A percentile compares a stretch with the other conserved stretches of the same genome.
phyloP scores from a whole-genome alignment of 306 rosid species.

The Aeschynomene evenia region DNA sequence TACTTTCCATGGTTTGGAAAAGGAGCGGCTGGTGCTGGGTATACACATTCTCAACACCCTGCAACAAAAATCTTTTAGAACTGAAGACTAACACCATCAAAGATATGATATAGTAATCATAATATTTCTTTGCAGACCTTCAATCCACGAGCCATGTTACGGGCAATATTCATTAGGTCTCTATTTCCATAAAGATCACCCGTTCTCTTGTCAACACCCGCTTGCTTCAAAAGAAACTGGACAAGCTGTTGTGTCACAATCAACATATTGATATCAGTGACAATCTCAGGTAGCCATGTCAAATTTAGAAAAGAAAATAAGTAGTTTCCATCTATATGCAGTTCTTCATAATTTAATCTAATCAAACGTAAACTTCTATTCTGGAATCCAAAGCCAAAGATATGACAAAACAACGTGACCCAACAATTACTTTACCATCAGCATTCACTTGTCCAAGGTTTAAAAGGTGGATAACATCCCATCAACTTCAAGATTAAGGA shows the following conservation, averaged over 20 bases:
- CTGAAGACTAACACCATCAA: conserved; percentile 23
- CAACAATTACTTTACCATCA: conserved; percentile 4
- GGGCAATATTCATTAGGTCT: conserved; percentile 91
- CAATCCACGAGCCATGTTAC: conserved; percentile 95
- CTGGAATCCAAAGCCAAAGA: conserved; percentile 26
- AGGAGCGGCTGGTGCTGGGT: conserved; percentile 94
- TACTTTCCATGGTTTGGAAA: conserved; percentile 89
- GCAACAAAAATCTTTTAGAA: conserved; percentile 33
- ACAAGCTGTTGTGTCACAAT: conserved; percentile 70
- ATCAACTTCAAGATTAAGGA: conserved; percentile 1
- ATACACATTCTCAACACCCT: conserved; percentile 93
- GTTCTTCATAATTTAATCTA: conserved; percentile 6
- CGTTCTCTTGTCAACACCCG: conserved; percentile 88
- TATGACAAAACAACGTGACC: not conserved
- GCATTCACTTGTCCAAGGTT: conserved; percentile 16
- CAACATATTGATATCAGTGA: conserved; percentile 41
- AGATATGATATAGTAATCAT: conserved; percentile 12
- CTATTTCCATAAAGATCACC: conserved; percentile 91
- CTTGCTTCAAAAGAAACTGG: conserved; percentile 95
- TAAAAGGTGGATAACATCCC: conserved; percentile 19
- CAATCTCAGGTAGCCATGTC: conserved; percentile 22
- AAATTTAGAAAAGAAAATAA: not conserved
- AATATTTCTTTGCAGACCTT: conserved; percentile 58
- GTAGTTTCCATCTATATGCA: conserved; percentile 6
- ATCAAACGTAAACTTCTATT: conserved; percentile 1